Evolutionary conservation across 1,139 yeast genomes (phyloP).

Genomic region (Trichomonascaceae sp.): DNA sequence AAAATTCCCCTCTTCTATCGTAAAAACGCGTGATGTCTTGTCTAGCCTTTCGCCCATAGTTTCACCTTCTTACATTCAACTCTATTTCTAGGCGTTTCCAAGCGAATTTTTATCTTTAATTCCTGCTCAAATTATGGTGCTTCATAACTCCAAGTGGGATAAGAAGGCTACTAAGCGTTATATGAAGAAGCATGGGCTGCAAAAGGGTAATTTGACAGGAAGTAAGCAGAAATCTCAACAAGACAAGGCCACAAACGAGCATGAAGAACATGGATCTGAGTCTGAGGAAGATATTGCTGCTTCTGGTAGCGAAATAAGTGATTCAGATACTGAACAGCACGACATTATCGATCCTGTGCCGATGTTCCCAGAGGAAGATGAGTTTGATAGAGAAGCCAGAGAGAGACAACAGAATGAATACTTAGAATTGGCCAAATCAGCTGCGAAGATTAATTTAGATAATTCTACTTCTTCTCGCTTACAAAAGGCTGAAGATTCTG

Average conservation of each 20-base stretch:
- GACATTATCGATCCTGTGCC: not conserved
- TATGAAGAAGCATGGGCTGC: constrained; percentile 24
- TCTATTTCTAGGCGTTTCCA: not conserved
- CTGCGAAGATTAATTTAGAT: not conserved
- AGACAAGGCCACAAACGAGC: constrained; percentile 1
- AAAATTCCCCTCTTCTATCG: not conserved
- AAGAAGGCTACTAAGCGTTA: constrained; percentile 22
- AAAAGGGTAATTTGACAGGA: constrained; percentile 5
- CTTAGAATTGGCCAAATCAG: not conserved
- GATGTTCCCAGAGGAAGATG: constrained; percentile 14
- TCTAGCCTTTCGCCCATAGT: not conserved
- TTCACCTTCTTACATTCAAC: not conserved
- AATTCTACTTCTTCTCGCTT: constrained; percentile 4
- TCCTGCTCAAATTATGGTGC: constrained; percentile 18
- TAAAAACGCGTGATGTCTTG: not conserved
- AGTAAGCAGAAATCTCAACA: constrained; percentile 7
- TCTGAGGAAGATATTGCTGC: not conserved
- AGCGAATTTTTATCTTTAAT: not conserved
- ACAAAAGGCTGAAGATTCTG: constrained; percentile 13
- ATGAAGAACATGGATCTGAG: constrained; percentile 4
- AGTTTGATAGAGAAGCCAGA: constrained; percentile 6
- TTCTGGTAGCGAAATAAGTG: constrained; percentile 2
- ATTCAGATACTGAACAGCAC: not conserved
- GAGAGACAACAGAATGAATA: constrained; percentile 6
- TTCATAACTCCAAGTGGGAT: constrained; percentile 29